Evolutionary conservation across 345 rosid genomes (phyloP).

Genomic region (Boechera stricta): DNA sequence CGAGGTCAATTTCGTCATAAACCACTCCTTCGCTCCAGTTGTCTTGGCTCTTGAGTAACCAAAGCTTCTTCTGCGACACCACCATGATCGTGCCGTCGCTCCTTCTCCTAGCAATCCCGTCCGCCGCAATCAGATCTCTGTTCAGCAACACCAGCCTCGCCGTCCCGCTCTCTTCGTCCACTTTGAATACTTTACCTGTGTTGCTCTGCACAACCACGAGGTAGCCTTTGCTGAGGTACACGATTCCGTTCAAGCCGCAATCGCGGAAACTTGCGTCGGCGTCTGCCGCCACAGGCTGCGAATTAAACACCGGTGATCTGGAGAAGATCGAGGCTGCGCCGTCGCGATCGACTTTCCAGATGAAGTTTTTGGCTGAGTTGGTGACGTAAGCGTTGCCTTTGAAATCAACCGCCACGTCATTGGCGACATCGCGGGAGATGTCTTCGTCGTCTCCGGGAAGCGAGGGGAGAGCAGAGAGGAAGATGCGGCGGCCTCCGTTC

Average conservation of each 20-base stretch:
- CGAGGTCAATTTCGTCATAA: slow-evolving; percentile 70
- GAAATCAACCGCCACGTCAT: slow-evolving; percentile 77
- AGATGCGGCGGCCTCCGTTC: slow-evolving; percentile 46
- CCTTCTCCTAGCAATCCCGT: slow-evolving; percentile 66
- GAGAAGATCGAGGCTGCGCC: slow-evolving; percentile 80
- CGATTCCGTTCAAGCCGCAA: slow-evolving; percentile 77
- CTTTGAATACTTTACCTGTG: slow-evolving; percentile 88
- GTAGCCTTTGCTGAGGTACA: slow-evolving; percentile 79
- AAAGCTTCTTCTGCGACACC: slow-evolving; percentile 60
- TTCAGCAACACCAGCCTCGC: slow-evolving; percentile 62
- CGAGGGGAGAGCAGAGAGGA: slow-evolving; percentile 44
- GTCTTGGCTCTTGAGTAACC: slow-evolving; percentile 75
- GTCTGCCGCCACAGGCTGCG: slow-evolving; percentile 53
- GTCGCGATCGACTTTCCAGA: slow-evolving; percentile 73
- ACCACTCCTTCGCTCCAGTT: slow-evolving; percentile 80
- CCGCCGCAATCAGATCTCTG: slow-evolving; percentile 58
- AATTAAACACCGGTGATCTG: slow-evolving; percentile 55
- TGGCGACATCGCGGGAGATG: slow-evolving; percentile 51
- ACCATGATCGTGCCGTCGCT: slow-evolving; percentile 71
- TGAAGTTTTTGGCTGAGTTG: slow-evolving; percentile 75
- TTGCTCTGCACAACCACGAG: slow-evolving; percentile 78
- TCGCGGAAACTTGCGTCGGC: slow-evolving; percentile 46
- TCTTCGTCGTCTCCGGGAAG: slow-evolving; percentile 33
- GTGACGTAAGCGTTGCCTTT: slow-evolving; percentile 86
- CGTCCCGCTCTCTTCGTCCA: slow-evolving; percentile 67